Conservation (phyloP, 1,284 basidiomycete genomes). For the Moesziomyces antarcticus region DNA sequence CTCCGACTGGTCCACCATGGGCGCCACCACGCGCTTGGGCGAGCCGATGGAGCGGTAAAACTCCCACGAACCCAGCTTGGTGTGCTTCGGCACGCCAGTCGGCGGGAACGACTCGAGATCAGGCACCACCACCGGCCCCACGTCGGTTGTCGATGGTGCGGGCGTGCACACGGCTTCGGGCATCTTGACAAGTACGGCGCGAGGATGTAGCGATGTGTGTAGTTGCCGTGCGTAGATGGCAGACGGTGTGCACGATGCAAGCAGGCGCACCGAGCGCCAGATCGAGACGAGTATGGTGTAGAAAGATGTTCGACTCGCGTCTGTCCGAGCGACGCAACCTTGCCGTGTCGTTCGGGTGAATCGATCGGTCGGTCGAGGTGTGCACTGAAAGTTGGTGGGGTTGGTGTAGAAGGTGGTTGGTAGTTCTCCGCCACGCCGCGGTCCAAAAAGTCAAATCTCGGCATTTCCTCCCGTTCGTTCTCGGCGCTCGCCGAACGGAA, state of each 20-base stretch:
- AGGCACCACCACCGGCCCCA: slow-evolving; percentile 32
- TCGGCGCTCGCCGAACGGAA: too few relatives aligned
- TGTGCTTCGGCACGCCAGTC: slow-evolving; percentile 56
- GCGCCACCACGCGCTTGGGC: slow-evolving; percentile 89
- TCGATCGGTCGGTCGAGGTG: too few relatives aligned
- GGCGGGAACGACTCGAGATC: slow-evolving; percentile 57
- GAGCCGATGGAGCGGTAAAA: slow-evolving; percentile 84
- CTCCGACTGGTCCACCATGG: slow-evolving; percentile 98
- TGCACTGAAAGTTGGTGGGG: too few relatives aligned
- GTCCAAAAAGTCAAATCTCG: too few relatives aligned
- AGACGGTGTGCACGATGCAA: not conserved
- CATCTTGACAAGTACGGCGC: slow-evolving; percentile 12
- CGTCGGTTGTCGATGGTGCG: slow-evolving; percentile 8
- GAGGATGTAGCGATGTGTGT: not conserved
- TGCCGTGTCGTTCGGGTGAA: too few relatives aligned
- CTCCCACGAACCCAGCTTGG: slow-evolving; percentile 81
- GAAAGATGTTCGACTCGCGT: not conserved
- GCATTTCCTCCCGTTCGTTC: too few relatives aligned
- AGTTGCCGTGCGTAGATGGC: not conserved
- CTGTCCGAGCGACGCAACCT: too few relatives aligned
- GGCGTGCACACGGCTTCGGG: slow-evolving; percentile 24
- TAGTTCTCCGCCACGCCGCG: too few relatives aligned
- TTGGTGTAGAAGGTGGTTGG: too few relatives aligned
- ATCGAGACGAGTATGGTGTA: slow-evolving; percentile 17
- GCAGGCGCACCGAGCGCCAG: slow-evolving; percentile 6